These are phyloP conservation scores for Fistulifera solaris DNA, from an alignment of 108 stramenopile genomes.

Conservation along the genomic window DNA sequence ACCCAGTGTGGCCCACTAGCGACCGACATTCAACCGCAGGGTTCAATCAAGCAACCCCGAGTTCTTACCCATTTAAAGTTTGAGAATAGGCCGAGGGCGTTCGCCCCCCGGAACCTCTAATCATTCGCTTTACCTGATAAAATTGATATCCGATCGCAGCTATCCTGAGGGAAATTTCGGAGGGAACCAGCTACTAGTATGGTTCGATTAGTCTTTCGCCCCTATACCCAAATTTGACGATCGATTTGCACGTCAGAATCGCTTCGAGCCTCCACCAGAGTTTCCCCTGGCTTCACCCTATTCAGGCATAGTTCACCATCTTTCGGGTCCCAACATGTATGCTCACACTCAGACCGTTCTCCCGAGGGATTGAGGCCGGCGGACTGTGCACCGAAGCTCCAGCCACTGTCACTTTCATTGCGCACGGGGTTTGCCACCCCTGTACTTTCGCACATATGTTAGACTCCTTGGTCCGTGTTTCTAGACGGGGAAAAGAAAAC, in stretches of 20 bases:
- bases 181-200: constrained; percentile 96
- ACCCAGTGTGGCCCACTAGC: constrained; percentile 95
- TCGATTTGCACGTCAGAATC: constrained; percentile 94
- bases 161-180: constrained; percentile 97
- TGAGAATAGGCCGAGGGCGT: constrained; percentile 93
- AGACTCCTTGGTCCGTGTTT: constrained; percentile 27
- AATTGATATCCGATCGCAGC: constrained; percentile 79
- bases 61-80: constrained; percentile 96
- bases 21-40: constrained; percentile 85
- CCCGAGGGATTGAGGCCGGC: constrained; percentile 80
- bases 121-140: constrained; percentile 98
- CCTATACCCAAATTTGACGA: constrained; percentile 96
- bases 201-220: constrained; percentile 98
- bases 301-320: constrained; percentile 97
- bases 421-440: constrained; percentile 84
- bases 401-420: constrained; percentile 89
- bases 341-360: constrained; percentile 91
- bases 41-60: constrained; percentile 90
- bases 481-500: constrained; percentile 76
- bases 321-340: constrained; percentile 91
- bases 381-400: constrained; percentile 71
- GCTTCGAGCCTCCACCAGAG: constrained; percentile 93
- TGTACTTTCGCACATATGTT: constrained; percentile 65
- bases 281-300: constrained; percentile 94
- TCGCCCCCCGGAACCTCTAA: constrained; percentile 91